These are phyloP conservation scores for Fagopyrum homotropicum DNA, from an alignment of 148 eudicot species.

Conservation along the genomic window DNA sequence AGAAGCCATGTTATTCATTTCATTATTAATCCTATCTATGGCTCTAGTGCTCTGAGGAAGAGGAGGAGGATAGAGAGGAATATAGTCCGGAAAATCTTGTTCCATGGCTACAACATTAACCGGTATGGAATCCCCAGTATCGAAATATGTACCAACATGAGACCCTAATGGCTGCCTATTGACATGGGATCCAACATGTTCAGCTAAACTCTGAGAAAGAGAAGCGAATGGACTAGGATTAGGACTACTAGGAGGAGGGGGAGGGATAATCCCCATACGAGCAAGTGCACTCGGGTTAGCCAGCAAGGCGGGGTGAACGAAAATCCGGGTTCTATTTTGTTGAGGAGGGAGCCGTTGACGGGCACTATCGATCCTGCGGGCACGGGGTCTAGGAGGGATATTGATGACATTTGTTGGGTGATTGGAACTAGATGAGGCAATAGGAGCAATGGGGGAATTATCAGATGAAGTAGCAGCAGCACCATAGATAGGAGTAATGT, in stretches of 20 bases:
- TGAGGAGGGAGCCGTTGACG: slow-evolving; percentile 36
- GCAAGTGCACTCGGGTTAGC: not conserved
- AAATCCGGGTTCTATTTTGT: not conserved
- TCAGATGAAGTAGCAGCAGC: slow-evolving; percentile 2
- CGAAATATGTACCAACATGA: not conserved
- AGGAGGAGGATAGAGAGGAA: slow-evolving; percentile 21
- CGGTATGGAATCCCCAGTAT: not conserved
- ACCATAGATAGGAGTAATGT: slow-evolving; percentile 49
- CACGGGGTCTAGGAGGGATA: slow-evolving; percentile 55
- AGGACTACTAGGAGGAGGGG: not conserved
- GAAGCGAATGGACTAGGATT: slow-evolving; percentile 10
- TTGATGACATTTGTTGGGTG: slow-evolving; percentile 10
- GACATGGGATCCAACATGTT: slow-evolving; percentile 27
- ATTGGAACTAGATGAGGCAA: not conserved
- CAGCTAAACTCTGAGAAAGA: slow-evolving; percentile 15
- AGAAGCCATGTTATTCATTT: not conserved
- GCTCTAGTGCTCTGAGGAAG: slow-evolving; percentile 7
- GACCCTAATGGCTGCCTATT: slow-evolving; percentile 29
- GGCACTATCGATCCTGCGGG: slow-evolving; percentile 40
- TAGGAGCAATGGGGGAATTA: slow-evolving; percentile 10
- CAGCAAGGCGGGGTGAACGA: slow-evolving; percentile 19
- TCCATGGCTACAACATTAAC: too few relatives aligned
- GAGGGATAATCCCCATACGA: not conserved
- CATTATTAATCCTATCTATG: not conserved
- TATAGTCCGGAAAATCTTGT: not conserved